These are phyloP conservation scores for Coccinonectria pachysandricola DNA, from an alignment of 2,329 filamentous ascomycete genomes.

Conservation along the genomic window DNA sequence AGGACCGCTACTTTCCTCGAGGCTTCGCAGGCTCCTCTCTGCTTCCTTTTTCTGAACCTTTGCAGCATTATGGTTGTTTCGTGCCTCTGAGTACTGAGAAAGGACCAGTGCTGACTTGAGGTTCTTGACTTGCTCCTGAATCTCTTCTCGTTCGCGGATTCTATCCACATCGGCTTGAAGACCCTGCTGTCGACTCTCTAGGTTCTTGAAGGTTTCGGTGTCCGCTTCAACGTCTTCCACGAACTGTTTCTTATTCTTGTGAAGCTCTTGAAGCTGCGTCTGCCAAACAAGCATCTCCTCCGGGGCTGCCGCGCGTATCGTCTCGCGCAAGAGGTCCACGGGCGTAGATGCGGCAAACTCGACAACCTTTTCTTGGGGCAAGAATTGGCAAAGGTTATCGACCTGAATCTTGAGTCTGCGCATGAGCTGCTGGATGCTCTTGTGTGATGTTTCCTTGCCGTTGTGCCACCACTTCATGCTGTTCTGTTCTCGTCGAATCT, in stretches of 20 bases:
- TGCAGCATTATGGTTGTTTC: slow-evolving; percentile 34
- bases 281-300: slow-evolving; percentile 74
- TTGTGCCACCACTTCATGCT: slow-evolving; percentile 72
- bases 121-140: slow-evolving; percentile 52
- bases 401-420: slow-evolving; percentile 78
- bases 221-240: slow-evolving; percentile 48
- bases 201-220: slow-evolving; percentile 50
- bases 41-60: slow-evolving; percentile 47
- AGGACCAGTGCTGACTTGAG: slow-evolving; percentile 57
- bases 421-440: slow-evolving; percentile 57
- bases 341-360: slow-evolving; percentile 83
- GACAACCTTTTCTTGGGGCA: slow-evolving; percentile 90
- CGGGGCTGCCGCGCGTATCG: slow-evolving; percentile 77
- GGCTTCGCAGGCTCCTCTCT: slow-evolving; percentile 42
- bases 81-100: slow-evolving; percentile 51
- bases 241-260: slow-evolving; percentile 55
- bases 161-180: slow-evolving; percentile 77
- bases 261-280: slow-evolving; percentile 58
- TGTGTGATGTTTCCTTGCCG: slow-evolving; percentile 49
- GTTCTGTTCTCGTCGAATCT: slow-evolving; percentile 74
- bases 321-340: slow-evolving; percentile 72
- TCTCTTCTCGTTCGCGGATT: slow-evolving; percentile 62
- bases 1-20: slow-evolving; percentile 54
- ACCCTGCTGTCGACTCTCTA: slow-evolving; percentile 63
- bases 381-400: slow-evolving; percentile 94